A percentile compares a stretch with the other conserved stretches of the same genome.
Evolutionary conservation across 2,329 filamentous ascomycete genomes (phyloP).

Genomic region (Delphinella strobiligena): DNA sequence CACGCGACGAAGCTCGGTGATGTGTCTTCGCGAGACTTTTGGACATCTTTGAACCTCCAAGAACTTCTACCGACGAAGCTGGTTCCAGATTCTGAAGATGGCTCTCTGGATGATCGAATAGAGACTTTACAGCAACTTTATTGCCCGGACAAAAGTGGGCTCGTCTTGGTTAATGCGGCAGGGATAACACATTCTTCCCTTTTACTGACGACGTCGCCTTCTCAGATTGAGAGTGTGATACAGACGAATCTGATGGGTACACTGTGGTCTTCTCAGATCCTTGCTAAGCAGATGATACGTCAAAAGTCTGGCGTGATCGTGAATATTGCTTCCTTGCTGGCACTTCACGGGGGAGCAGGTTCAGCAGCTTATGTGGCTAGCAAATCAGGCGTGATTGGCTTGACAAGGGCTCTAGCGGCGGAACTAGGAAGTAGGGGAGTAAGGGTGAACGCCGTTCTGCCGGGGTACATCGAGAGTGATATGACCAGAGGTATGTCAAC

Average conservation of each 20-base stretch:
- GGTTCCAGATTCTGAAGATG: too few relatives aligned
- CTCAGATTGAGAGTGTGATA: conserved; percentile 46
- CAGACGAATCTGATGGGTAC: conserved; percentile 59
- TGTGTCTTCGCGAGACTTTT: conserved; percentile 7
- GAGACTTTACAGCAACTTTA: too few relatives aligned
- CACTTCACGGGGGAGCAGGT: conserved; percentile 54
- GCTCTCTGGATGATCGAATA: too few relatives aligned
- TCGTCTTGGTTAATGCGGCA: conserved; percentile 68
- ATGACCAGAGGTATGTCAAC: conserved; percentile 12
- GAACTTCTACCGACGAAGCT: neutral
- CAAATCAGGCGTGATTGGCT: conserved; percentile 12
- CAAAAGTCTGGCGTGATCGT: conserved; percentile 52
- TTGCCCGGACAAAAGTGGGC: conserved; percentile 16
- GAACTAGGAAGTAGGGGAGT: conserved; percentile 43
- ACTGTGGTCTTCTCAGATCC: conserved; percentile 46
- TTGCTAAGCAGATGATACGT: conserved; percentile 38
- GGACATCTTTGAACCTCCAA: conserved; percentile 4
- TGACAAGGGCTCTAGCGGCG: conserved; percentile 11
- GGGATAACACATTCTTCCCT: conserved; percentile 57
- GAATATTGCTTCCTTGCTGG: conserved; percentile 70
- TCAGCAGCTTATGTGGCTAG: conserved; percentile 34
- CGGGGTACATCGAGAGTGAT: conserved; percentile 14
- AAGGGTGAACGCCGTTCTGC: conserved; percentile 49
- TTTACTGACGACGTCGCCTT: conserved; percentile 42
- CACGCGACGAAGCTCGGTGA: conserved; percentile 7